These are phyloP conservation scores for Inga oerstediana DNA, from an alignment of 306 rosid genomes.

Conservation along the genomic window DNA sequence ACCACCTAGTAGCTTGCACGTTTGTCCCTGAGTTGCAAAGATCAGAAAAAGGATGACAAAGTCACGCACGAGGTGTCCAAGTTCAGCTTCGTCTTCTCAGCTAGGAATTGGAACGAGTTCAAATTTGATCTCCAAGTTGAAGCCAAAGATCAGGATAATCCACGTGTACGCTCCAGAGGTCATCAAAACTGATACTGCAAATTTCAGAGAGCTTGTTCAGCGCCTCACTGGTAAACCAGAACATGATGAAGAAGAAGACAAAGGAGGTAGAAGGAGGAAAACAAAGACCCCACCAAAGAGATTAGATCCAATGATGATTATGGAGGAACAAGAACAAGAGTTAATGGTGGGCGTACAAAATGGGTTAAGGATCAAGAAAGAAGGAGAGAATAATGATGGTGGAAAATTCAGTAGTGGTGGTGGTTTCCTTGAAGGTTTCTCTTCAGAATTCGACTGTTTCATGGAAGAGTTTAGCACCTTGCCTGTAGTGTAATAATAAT, in stretches of 20 bases:
- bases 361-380: constrained; percentile 29
- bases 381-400: neutral
- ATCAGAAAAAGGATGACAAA: constrained; percentile 46
- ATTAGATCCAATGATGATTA: constrained; percentile 7
- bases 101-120: constrained; percentile 44
- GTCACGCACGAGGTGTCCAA: constrained; percentile 36
- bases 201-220: constrained; percentile 63
- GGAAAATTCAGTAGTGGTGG: neutral
- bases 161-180: constrained; percentile 59
- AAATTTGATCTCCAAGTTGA: constrained; percentile 41
- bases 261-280: constrained; percentile 26
- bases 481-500: constrained; percentile 26
- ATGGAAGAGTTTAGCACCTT: constrained; percentile 46
- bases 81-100: constrained; percentile 19
- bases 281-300: constrained; percentile 18
- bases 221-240: constrained; percentile 57
- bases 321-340: constrained; percentile 27
- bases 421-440: constrained; percentile 53
- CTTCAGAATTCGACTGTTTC: constrained; percentile 47
- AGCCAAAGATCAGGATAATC: constrained; percentile 56
- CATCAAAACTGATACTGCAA: constrained; percentile 56
- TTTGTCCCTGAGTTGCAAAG: neutral
- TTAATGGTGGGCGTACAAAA: constrained; percentile 33
- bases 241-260: constrained; percentile 26
- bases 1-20: neutral